phyloP scores from a whole-genome alignment of 2,329 filamentous ascomycete genomes.

The Aureobasidium sp. region DNA sequence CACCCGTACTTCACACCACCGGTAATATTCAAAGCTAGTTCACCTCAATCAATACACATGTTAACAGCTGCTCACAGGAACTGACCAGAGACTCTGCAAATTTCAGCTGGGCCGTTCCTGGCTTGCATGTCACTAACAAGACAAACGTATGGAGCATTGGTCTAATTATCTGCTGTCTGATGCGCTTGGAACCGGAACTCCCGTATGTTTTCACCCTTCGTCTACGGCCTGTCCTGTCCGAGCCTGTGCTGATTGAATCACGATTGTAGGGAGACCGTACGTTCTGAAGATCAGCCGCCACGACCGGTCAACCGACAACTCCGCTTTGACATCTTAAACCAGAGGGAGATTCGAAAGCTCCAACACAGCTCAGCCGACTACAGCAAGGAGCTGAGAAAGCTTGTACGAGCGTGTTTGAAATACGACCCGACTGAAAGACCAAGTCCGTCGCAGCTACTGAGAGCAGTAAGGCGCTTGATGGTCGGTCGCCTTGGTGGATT shows the following conservation, averaged over 20 bases:
- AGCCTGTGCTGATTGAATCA: not conserved
- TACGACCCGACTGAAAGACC: not conserved
- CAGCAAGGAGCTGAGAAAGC: not conserved
- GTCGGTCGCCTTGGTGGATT: not conserved
- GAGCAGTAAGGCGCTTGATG: not conserved
- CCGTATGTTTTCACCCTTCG: not conserved
- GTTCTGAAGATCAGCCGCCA: not conserved
- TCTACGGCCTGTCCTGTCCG: no score
- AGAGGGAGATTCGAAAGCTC: not conserved
- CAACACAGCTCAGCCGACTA: not conserved
- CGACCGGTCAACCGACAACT: not conserved
- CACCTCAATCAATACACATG: no score
- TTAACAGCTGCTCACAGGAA: not conserved
- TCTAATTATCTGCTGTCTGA: not conserved
- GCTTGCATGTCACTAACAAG: not conserved
- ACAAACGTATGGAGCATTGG: conserved; percentile 4
- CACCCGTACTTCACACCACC: not conserved
- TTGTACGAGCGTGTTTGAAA: not conserved
- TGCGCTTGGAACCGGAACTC: not conserved
- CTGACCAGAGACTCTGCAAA: not conserved
- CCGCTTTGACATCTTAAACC: not conserved
- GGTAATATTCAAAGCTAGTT: not conserved
- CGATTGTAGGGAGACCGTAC: not conserved
- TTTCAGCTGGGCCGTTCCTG: not conserved
- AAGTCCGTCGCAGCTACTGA: not conserved